Conservation (phyloP, 1,139 yeast genomes). For the Candida sojae region DNA sequence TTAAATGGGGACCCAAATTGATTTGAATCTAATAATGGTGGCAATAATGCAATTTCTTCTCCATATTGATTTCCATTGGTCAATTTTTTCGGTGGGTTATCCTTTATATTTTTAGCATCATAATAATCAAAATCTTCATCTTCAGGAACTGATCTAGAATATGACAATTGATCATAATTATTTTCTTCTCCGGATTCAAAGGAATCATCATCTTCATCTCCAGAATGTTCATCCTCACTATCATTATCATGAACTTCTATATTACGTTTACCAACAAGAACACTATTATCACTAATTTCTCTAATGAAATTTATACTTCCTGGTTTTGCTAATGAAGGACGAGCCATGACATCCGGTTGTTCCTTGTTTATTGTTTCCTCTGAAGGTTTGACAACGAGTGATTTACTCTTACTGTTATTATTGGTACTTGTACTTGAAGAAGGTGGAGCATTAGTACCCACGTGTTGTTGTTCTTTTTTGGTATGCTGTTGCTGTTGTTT, state of each 20-base stretch:
- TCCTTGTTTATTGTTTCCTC: neutral
- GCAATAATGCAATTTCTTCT: constrained; percentile 28
- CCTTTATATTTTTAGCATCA: constrained; percentile 25
- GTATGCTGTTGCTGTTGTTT: neutral
- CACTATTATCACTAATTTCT: constrained; percentile 32
- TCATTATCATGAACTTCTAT: constrained; percentile 12
- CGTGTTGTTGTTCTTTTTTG: neutral
- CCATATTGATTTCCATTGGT: constrained; percentile 22
- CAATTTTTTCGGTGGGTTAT: constrained; percentile 31
- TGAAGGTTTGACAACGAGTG: neutral
- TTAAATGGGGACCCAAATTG: constrained; percentile 39
- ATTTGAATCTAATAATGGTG: constrained; percentile 13
- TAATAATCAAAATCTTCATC: constrained; percentile 19
- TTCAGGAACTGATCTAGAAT: constrained; percentile 6
- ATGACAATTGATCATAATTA: constrained; percentile 10
- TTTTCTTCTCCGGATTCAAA: constrained; percentile 11
- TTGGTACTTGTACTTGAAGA: neutral
- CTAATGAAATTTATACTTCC: constrained; percentile 29
- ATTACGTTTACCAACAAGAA: constrained; percentile 9
- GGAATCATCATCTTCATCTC: constrained; percentile 8
- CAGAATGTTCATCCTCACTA: constrained; percentile 4
- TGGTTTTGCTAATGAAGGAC: constrained; percentile 6
- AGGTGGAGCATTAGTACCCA: neutral
- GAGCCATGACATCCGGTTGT: neutral
- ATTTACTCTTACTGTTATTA: neutral